Conservation (phyloP, 2,329 filamentous ascomycete genomes). For the Arthrinium puccinioides region DNA sequence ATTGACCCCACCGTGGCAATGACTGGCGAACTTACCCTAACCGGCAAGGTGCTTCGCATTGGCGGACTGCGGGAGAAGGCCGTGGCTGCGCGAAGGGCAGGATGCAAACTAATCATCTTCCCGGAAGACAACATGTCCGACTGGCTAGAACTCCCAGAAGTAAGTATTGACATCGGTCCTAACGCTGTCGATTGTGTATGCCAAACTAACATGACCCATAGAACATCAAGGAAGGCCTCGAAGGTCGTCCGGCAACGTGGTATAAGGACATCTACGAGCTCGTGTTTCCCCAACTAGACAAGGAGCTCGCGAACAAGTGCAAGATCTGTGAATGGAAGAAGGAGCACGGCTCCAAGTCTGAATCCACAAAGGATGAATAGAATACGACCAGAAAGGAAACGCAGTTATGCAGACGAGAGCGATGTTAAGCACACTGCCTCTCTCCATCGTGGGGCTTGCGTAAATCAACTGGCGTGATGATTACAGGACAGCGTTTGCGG, state of each 20-base stretch:
- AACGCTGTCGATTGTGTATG: neutral
- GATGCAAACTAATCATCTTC: constrained; percentile 90
- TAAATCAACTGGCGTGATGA: no score
- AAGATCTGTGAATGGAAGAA: constrained; percentile 51
- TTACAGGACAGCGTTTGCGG: constrained; percentile 2
- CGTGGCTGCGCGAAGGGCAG: constrained; percentile 84
- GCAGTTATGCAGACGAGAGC: constrained; percentile 7
- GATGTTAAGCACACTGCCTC: no score
- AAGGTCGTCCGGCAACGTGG: constrained; percentile 87
- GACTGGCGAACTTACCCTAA: constrained; percentile 96
- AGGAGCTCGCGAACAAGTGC: constrained; percentile 67
- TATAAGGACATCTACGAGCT: constrained; percentile 90
- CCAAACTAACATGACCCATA: constrained; percentile 31
- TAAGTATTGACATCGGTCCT: no score
- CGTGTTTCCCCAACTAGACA: constrained; percentile 78
- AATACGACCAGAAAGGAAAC: constrained; percentile 4
- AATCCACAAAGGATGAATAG: constrained; percentile 25
- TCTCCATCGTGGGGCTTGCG: no score
- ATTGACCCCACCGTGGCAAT: constrained; percentile 87
- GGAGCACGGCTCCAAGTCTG: constrained; percentile 32
- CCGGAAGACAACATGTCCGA: constrained; percentile 92
- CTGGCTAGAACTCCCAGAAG: constrained; percentile 94
- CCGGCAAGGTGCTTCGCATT: constrained; percentile 91
- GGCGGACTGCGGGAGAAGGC: constrained; percentile 95
- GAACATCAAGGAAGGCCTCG: constrained; percentile 97